These are phyloP conservation scores for Camillea tinctor DNA, from an alignment of 2,329 filamentous ascomycete species.

Conservation along the genomic window DNA sequence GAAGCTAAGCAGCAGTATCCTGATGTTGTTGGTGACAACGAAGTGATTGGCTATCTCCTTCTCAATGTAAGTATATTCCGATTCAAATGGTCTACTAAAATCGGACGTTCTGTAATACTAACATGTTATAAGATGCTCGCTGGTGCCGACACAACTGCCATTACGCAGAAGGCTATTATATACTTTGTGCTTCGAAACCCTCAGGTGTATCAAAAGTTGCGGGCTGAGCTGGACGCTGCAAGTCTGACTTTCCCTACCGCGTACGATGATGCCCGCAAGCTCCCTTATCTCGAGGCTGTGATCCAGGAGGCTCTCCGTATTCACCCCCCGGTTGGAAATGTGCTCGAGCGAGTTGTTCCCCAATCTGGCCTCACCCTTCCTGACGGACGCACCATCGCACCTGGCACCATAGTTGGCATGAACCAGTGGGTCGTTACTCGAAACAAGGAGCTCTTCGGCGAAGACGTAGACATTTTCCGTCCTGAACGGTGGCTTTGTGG, in stretches of 20 bases:
- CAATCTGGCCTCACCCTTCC: conserved; percentile 29
- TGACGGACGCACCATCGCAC: conserved; percentile 24
- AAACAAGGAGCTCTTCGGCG: conserved; percentile 38
- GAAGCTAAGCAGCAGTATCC: conserved; percentile 26
- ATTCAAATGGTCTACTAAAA: not conserved
- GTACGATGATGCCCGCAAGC: conserved; percentile 13
- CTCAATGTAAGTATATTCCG: not conserved
- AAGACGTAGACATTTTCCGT: conserved; percentile 38
- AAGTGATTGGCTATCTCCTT: conserved; percentile 26
- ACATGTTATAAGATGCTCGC: conserved; percentile 4
- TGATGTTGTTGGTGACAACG: conserved; percentile 28
- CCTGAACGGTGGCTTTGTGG: conserved; percentile 41
- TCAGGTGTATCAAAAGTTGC: conserved; percentile 18
- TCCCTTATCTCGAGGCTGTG: conserved; percentile 40
- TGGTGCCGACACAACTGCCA: conserved; percentile 13
- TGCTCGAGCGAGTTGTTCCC: conserved; percentile 44
- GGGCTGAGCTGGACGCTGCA: conserved; percentile 37
- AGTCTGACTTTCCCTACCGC: conserved; percentile 16
- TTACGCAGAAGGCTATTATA: conserved; percentile 28
- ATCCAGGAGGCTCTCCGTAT: conserved; percentile 45
- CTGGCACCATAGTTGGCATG: conserved; percentile 30
- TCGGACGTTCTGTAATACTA: not conserved
- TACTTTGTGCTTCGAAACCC: conserved; percentile 35
- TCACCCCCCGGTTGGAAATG: conserved; percentile 39
- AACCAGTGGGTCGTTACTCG: conserved; percentile 29